Evolutionary conservation across 1,284 basidiomycete genomes (phyloP).

Genomic region (Singerocomus inundabilis): DNA sequence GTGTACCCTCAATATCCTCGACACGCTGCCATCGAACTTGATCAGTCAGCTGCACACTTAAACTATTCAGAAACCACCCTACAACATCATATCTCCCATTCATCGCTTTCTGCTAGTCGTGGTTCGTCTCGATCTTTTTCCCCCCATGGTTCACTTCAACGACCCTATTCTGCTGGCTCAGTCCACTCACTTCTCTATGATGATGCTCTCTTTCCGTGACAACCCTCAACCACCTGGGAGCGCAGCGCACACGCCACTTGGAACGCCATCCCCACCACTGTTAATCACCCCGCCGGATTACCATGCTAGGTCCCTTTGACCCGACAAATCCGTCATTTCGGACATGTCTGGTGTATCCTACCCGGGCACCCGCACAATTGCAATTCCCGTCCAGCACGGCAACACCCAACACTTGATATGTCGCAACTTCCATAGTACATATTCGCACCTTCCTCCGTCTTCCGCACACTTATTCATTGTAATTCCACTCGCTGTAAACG

Average conservation of each 20-base stretch:
- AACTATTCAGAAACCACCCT: conserved; percentile 11
- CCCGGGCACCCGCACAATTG: conserved; percentile 8
- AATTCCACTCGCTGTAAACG: conserved; percentile 16
- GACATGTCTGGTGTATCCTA: conserved; percentile 18
- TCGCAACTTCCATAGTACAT: conserved; percentile 25
- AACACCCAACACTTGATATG: conserved; percentile 4
- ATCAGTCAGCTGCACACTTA: conserved; percentile 21
- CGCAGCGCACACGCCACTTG: conserved; percentile 11
- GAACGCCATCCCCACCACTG: conserved; percentile 34
- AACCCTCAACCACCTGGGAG: conserved; percentile 6
- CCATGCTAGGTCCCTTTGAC: conserved; percentile 11
- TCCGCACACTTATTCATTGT: conserved; percentile 8
- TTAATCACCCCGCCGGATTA: conserved; percentile 34
- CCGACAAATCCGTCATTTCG: conserved; percentile 9
- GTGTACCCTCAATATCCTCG: conserved; percentile 20
- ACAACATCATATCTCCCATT: conserved; percentile 11
- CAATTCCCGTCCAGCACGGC: not conserved
- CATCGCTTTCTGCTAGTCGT: conserved; percentile 11
- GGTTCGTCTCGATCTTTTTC: conserved; percentile 11
- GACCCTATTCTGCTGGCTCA: conserved; percentile 26
- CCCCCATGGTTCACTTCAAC: conserved; percentile 11
- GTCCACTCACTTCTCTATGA: conserved; percentile 15
- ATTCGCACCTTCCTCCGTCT: conserved; percentile 8
- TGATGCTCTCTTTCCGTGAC: conserved; percentile 11
- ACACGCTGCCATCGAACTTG: conserved; percentile 6